phyloP scores from a whole-genome alignment of 176 grass and related monocot genomes.

The Carex myosuroides region DNA sequence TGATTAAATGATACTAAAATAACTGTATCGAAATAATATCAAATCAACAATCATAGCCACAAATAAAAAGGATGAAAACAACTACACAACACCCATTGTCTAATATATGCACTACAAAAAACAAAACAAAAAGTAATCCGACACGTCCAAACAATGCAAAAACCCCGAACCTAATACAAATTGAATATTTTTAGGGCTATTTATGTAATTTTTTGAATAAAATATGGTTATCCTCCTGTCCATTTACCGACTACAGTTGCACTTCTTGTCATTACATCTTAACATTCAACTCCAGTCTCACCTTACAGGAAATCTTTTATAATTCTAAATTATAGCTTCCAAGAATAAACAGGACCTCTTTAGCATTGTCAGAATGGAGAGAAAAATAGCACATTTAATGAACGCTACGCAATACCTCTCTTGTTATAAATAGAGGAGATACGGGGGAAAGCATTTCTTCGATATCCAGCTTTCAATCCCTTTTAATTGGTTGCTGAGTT shows the following conservation, averaged over 20 bases:
- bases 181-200: background rate
- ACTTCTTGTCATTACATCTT: slow-evolving; percentile 4
- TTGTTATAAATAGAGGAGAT: slow-evolving; percentile 15
- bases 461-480: background rate
- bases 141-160: too few species aligned
- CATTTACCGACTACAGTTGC: background rate
- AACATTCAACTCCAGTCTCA: background rate
- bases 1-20: too few species aligned
- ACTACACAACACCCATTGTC: too few species aligned
- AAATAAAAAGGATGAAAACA: too few species aligned
- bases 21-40: too few species aligned
- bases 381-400: background rate
- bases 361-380: background rate
- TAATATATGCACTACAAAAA: too few species aligned
- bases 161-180: background rate
- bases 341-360: background rate
- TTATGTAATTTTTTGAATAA: background rate
- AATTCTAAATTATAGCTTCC: background rate
- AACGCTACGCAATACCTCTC: background rate
- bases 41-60: too few species aligned
- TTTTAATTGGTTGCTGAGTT: slow-evolving; percentile 5
- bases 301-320: background rate
- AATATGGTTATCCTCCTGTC: background rate
- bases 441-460: background rate
- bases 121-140: too few species aligned